Conservation (phyloP, 2,329 filamentous ascomycete species). For the Nigrospora oryzae region DNA sequence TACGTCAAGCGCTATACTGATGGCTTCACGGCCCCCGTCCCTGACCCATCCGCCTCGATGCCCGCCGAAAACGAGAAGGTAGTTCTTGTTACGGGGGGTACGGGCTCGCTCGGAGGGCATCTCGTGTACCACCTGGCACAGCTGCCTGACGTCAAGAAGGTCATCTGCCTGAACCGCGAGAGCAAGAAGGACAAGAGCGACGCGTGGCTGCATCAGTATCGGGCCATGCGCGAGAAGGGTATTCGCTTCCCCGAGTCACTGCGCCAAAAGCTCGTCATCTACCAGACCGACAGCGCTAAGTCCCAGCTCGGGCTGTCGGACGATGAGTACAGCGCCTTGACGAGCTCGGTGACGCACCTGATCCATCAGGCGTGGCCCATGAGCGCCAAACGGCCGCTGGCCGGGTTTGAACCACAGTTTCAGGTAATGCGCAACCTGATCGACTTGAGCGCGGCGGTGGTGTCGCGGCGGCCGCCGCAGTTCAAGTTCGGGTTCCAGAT, state of each 20-base stretch:
- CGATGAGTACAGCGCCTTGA: slow-evolving; percentile 25
- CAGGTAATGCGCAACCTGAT: slow-evolving; percentile 39
- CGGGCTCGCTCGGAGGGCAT: slow-evolving; percentile 1
- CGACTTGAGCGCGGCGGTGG: slow-evolving; percentile 28
- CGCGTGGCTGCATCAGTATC: not conserved
- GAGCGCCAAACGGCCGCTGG: slow-evolving; percentile 39
- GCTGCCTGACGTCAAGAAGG: not conserved
- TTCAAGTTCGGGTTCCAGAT: slow-evolving; percentile 27
- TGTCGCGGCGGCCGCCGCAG: slow-evolving; percentile 7
- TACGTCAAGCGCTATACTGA: slow-evolving; percentile 5
- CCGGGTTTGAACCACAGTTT: slow-evolving; percentile 41
- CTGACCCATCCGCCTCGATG: not conserved
- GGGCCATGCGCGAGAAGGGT: not conserved
- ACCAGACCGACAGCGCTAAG: slow-evolving; percentile 35
- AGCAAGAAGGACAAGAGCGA: no score
- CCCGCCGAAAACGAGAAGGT: not conserved
- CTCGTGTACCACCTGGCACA: not conserved
- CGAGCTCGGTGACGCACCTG: slow-evolving; percentile 31
- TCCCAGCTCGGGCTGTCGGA: slow-evolving; percentile 36
- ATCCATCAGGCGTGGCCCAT: slow-evolving; percentile 49
- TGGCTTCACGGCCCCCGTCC: slow-evolving; percentile 1
- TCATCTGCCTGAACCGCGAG: slow-evolving; percentile 3
- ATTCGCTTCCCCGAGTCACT: not conserved
- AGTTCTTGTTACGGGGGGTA: slow-evolving; percentile 3
- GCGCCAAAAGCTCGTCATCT: not conserved